Evolutionary conservation across 2,329 filamentous ascomycete genomes (phyloP), one percentile per base, ranked within the genome.

Genomic region (Xylaria sp.): DNA sequence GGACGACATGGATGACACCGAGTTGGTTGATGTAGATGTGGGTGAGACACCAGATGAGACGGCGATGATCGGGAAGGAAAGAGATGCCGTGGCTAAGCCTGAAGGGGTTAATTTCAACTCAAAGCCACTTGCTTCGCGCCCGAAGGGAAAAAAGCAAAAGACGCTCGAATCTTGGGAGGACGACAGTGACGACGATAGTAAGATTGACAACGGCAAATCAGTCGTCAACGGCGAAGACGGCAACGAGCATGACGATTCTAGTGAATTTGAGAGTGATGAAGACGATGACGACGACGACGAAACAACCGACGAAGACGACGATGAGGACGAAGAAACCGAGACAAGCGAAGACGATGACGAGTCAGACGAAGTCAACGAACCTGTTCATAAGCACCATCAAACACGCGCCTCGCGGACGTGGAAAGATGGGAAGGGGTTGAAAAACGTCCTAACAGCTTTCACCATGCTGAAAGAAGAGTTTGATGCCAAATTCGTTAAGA

Each of bases 401-500:
- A 1, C 44, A 30, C 23, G 23, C 55, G 10, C 6, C 7, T 10
- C 49, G 19, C 49, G 18, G 4, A 30, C 19, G 10, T 63, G 59
- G 59, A 37, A 65, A 35, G 78, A 79, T 52, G 79, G 76, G 44
- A 75, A 72, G 51, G 77, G 76, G 42, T 68, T 88, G 69, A 66
- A 78, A 63, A 79, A 81, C 63, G 84, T 89, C 23, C 74, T 86
- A 11, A 78, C 76, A 66, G 83, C 84, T 0, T 88, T 89, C 67
- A 76, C 75, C 61, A 72, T 78, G 66, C 68, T 89, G 63, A 80
- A 81, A 67, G 74, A 76, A 34, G 82, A 84, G 59, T 89, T 88
- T 70, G 81, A 87, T 63, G 76, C 78, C 50, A 89, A 87, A 75
- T 89, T 89, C 72, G 77, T 70, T 68, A 80, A 80, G 66, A 80